Evolutionary conservation across 1,284 basidiomycete genomes (phyloP).

Genomic region (Schizophyllum commune): DNA sequence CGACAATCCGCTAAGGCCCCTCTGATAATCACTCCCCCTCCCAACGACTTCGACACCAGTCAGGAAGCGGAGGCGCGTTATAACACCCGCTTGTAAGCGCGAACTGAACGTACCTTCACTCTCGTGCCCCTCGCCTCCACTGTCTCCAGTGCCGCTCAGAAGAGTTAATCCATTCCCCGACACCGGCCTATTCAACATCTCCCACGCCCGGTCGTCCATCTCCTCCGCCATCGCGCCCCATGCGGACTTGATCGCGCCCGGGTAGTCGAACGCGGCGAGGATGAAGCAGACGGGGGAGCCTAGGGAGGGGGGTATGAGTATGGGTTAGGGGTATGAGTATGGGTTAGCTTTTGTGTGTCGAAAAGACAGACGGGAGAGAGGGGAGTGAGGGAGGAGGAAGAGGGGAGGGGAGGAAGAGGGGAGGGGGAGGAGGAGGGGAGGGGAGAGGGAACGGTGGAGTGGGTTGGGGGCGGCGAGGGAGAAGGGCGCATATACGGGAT

Average conservation of each 20-base stretch:
- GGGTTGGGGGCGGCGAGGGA: too few relatives aligned
- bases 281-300: slow-evolving; percentile 73
- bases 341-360: background rate
- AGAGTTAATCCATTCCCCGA: slow-evolving; percentile 19
- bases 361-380: background rate
- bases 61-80: too few relatives aligned
- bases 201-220: slow-evolving; percentile 59
- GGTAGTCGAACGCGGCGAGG: slow-evolving; percentile 58
- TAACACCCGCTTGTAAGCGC: too few relatives aligned
- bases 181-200: slow-evolving; percentile 41
- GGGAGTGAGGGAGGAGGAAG: background rate
- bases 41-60: too few relatives aligned
- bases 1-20: too few relatives aligned
- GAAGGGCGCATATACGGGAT: too few relatives aligned
- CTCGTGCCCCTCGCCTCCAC: too few relatives aligned
- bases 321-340: background rate
- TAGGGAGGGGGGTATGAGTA: slow-evolving; percentile 17
- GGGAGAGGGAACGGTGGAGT: too few relatives aligned
- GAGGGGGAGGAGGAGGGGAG: too few relatives aligned
- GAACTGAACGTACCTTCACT: too few relatives aligned
- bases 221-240: slow-evolving; percentile 66
- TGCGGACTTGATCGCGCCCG: slow-evolving; percentile 52
- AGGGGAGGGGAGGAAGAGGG: background rate
- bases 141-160: too few relatives aligned
- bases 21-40: too few relatives aligned